phyloP scores from a whole-genome alignment of 179 eudicot species.

The Drosera spatulata region DNA sequence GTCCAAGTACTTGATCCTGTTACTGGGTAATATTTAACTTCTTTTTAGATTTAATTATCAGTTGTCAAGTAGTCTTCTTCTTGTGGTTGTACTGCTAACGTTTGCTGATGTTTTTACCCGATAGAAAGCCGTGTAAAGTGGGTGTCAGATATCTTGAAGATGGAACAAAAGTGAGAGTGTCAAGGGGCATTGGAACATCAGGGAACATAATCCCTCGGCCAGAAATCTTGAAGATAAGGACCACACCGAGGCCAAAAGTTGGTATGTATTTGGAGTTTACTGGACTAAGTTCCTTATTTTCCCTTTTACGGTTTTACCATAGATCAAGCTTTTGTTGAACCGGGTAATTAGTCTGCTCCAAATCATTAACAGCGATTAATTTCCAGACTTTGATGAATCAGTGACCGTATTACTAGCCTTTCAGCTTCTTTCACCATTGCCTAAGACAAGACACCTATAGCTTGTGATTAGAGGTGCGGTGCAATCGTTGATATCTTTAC shows the following conservation, averaged over 20 bases:
- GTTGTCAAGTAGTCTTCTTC: not conserved
- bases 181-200: constrained; percentile 36
- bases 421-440: no score
- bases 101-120: constrained; percentile 8
- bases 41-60: not conserved
- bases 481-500: no score
- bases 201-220: constrained; percentile 34
- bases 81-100: not conserved
- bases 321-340: no score
- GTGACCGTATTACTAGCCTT: no score
- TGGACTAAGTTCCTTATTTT: not conserved
- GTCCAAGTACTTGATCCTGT: constrained; percentile 87
- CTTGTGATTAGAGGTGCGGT: no score
- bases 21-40: constrained; percentile 41
- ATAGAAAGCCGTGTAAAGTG: constrained; percentile 74
- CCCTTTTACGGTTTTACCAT: not conserved
- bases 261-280: constrained; percentile 19
- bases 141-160: constrained; percentile 68
- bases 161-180: constrained; percentile 54
- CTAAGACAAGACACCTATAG: no score
- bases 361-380: no score
- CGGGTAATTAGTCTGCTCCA: no score
- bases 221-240: constrained; percentile 47
- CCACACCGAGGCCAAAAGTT: constrained; percentile 49
- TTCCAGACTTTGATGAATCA: no score